A percentile compares a stretch with the other conserved stretches of the same genome.
Conservation (phyloP, 352 stramenopile genomes). For the Globisporangium lucens region DNA sequence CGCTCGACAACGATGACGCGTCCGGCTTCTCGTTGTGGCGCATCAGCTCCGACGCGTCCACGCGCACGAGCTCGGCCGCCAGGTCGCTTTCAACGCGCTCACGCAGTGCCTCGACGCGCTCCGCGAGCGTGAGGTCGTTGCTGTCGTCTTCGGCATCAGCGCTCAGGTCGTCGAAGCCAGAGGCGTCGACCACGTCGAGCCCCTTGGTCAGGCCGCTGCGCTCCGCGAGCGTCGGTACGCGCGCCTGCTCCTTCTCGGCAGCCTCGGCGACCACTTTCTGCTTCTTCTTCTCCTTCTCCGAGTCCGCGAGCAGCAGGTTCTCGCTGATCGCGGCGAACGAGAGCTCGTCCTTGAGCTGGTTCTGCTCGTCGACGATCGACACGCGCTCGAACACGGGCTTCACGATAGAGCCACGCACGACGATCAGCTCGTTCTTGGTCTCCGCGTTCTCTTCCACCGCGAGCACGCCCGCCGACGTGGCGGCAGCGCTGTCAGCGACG, state of each 20-base stretch:
- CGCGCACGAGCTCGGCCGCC: constrained; percentile 52
- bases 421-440: constrained; percentile 34
- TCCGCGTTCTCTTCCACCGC: constrained; percentile 34
- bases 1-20: constrained; percentile 75
- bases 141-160: constrained; percentile 35
- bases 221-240: constrained; percentile 72
- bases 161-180: constrained; percentile 55
- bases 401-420: constrained; percentile 66
- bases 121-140: constrained; percentile 63
- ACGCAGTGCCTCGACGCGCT: constrained; percentile 73
- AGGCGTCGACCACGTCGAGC: constrained; percentile 61
- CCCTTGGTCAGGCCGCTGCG: constrained; percentile 54
- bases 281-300: constrained; percentile 52
- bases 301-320: constrained; percentile 54
- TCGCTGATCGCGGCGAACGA: constrained; percentile 60
- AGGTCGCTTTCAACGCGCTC: constrained; percentile 74
- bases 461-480: constrained; percentile 43
- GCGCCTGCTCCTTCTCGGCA: constrained; percentile 49
- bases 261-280: constrained; percentile 41
- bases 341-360: constrained; percentile 55
- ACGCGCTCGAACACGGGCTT: constrained; percentile 82
- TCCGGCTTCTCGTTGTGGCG: constrained; percentile 48
- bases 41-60: constrained; percentile 34
- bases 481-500: constrained; percentile 22
- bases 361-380: constrained; percentile 52